Evolutionary conservation across 495 filamentous ascomycete species (phyloP).

Genomic region (Lasiosphaeria miniovina): DNA sequence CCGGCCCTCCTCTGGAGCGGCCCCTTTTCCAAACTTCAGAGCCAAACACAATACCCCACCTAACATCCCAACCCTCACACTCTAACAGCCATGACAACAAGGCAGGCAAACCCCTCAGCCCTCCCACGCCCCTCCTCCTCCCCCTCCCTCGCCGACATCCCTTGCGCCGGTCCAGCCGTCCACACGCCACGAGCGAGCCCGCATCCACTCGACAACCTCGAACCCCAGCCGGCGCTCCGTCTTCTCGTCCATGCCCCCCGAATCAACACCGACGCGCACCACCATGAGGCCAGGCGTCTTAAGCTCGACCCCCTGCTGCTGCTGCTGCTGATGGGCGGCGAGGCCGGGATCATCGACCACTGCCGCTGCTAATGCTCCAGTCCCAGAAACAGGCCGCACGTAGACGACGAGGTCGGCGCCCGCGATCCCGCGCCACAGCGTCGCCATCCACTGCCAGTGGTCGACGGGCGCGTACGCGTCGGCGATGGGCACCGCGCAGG

Average conservation of each 20-base stretch:
- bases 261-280: constrained; percentile 18
- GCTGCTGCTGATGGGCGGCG: constrained; percentile 10
- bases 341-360: too few species aligned
- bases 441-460: constrained; percentile 99
- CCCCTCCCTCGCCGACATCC: constrained; percentile 26
- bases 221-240: constrained; percentile 70
- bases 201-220: constrained; percentile 80
- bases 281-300: constrained; percentile 26
- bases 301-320: constrained; percentile 54
- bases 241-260: constrained; percentile 58
- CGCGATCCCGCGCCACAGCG: constrained; percentile 83
- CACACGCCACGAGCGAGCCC: constrained; percentile 24
- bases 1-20: too few species aligned
- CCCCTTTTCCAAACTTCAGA: too few species aligned
- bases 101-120: neutral
- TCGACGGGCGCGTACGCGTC: constrained; percentile 79
- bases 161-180: neutral
- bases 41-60: too few species aligned
- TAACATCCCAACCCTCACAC: too few species aligned
- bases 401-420: constrained; percentile 86
- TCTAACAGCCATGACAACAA: too few species aligned
- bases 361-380: neutral
- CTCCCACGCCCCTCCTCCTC: constrained; percentile 7
- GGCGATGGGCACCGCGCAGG: constrained; percentile 65
- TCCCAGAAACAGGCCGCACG: constrained; percentile 35